A percentile compares a stretch with the other conserved stretches of the same genome.
phyloP scores from a whole-genome alignment of 257 asterid genomes.

The Solanum pinnatisectum region DNA sequence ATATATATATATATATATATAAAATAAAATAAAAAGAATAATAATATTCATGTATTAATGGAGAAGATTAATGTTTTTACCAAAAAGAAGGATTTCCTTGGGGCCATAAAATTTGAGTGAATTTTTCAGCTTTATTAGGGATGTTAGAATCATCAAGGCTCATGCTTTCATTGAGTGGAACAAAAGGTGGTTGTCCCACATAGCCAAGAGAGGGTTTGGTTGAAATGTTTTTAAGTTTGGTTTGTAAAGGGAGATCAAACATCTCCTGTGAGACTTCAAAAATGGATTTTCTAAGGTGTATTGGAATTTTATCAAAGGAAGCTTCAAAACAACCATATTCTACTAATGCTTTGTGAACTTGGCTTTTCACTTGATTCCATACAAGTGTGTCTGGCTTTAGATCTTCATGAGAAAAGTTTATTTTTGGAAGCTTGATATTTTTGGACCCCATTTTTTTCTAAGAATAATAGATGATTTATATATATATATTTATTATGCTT shows the following conservation, averaged over 20 bases:
- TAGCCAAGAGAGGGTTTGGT: constrained; percentile 49
- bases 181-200: constrained; percentile 30
- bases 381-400: too few species aligned
- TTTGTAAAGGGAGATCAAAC: constrained; percentile 43
- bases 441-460: too few species aligned
- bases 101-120: constrained; percentile 38
- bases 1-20: not conserved
- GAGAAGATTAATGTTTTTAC: constrained; percentile 3
- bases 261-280: constrained; percentile 16
- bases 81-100: constrained; percentile 28
- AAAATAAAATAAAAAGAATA: not conserved
- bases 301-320: too few species aligned
- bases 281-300: too few species aligned
- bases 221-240: constrained; percentile 30
- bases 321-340: too few species aligned
- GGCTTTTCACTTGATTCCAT: too few species aligned
- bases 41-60: not conserved
- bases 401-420: too few species aligned
- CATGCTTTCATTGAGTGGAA: constrained; percentile 51
- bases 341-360: too few species aligned
- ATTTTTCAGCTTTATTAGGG: constrained; percentile 9
- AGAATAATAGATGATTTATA: too few species aligned
- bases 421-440: too few species aligned
- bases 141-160: constrained; percentile 31
- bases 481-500: too few species aligned